Evolutionary conservation across 805 yeast genomes (phyloP), one percentile per base, ranked within the genome.

Genomic region (Candida sphagnicola): DNA sequence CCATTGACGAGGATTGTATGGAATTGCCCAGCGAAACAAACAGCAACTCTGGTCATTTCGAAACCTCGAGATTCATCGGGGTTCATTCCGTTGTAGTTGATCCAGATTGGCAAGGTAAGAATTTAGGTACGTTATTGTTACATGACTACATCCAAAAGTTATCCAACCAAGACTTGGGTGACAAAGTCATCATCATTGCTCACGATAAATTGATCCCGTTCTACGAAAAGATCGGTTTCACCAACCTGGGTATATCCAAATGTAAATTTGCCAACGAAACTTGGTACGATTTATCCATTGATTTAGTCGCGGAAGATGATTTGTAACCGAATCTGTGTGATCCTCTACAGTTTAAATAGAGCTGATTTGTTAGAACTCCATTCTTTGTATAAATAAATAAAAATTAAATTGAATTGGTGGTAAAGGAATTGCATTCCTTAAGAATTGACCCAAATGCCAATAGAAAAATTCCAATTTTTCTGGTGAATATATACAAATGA

Each of bases 141-240:
- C 88, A 85, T 49, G 99, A 91, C 62, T 93, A 86, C 64, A 75
- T 90, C 44, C 97, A 93, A 61, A 86, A 91, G 56, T 67, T 91
- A 60, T 78, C 87, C 35, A 88, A 88, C 57, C 95, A 89, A 57
- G 87, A 81, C 49, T 80, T 88, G 44, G 96, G 93, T 33, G 85
- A 80, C 50, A 75, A 78, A 51, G 80, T 91, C 36, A 76, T 80
- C 5, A 69, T 91, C 23, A 74, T 91, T 43, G 85, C 89, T 21
- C 88, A 85, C 53, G 74, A 78, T 34, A 67, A 72, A 17, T 70
- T 88, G 52, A 63, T 81, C 14, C 82, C 84, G 15, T 90, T 90
- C 60, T 91, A 91, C 65, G 81, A 79, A 51, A 77, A 82, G 49
- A 72, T 88, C 28, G 97, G 96, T 0, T 93, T 91, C 61, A 65